phyloP scores from a whole-genome alignment of 2,329 filamentous ascomycete genomes.

The Grosmannia serpens region DNA sequence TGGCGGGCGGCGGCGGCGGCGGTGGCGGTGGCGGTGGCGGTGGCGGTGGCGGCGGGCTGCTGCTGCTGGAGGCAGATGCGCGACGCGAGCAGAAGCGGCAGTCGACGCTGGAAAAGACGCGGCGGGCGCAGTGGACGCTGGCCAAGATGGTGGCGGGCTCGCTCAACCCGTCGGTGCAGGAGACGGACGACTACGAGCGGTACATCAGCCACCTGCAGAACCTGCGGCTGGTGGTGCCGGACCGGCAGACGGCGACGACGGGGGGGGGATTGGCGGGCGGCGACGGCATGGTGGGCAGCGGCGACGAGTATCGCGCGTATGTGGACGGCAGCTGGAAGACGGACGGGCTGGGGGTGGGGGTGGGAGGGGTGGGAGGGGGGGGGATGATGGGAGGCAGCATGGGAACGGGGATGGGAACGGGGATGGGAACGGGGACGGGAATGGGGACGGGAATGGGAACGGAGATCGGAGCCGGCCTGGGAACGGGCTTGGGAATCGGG shows the following conservation, averaged over 20 bases:
- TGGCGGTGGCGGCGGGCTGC: too few species aligned
- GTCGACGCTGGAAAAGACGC: conserved; percentile 61
- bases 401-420: too few species aligned
- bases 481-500: too few species aligned
- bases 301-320: conserved; percentile 68
- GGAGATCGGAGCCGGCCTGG: background rate
- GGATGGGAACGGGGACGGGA: too few species aligned
- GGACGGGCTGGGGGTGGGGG: conserved; percentile 31
- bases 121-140: conserved; percentile 79
- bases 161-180: conserved; percentile 72
- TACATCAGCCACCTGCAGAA: conserved; percentile 86
- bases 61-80: background rate
- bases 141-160: conserved; percentile 77
- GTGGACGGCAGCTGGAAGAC: conserved; percentile 57
- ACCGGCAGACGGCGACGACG: conserved; percentile 15
- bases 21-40: background rate
- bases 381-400: conserved; percentile 12
- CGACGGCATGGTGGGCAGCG: conserved; percentile 15
- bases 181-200: conserved; percentile 75
- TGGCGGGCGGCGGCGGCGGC: background rate
- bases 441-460: background rate
- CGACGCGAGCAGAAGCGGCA: conserved; percentile 33
- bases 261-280: background rate
- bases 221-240: conserved; percentile 69
- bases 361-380: conserved; percentile 26